phyloP scores from a whole-genome alignment of 208 protist genomes.

The Leishmania tarentolae region DNA sequence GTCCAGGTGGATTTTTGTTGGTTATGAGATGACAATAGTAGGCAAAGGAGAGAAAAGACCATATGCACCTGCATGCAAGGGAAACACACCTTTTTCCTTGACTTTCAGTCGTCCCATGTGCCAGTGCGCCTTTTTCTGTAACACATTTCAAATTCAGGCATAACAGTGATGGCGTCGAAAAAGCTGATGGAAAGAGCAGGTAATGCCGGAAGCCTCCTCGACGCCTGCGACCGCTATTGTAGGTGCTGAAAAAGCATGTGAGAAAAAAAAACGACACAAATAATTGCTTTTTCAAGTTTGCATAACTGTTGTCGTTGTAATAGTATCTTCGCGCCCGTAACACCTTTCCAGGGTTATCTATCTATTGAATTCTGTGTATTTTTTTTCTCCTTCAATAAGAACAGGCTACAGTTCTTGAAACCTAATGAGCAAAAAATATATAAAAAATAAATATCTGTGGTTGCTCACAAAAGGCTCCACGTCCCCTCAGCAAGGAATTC shows the following conservation, averaged over 20 bases:
- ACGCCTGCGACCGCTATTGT: background rate
- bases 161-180: background rate
- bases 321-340: background rate
- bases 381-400: background rate
- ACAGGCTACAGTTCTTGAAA: background rate
- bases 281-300: background rate
- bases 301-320: background rate
- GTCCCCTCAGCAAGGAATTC: constrained; percentile 53
- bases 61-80: background rate
- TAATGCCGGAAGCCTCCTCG: background rate
- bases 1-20: background rate
- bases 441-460: too few relatives aligned
- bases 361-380: background rate
- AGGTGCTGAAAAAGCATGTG: too few relatives aligned
- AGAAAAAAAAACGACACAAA: background rate
- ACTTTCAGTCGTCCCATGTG: background rate
- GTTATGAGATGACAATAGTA: background rate
- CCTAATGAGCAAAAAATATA: background rate
- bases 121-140: background rate
- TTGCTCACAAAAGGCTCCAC: constrained; percentile 40
- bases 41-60: constrained; percentile 8
- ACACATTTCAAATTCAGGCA: background rate
- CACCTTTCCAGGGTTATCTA: background rate
- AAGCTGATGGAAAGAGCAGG: background rate
- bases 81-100: background rate